These are phyloP conservation scores for Artemisia annua DNA, from an alignment of 129 eudicot genomes.

Conservation along the genomic window DNA sequence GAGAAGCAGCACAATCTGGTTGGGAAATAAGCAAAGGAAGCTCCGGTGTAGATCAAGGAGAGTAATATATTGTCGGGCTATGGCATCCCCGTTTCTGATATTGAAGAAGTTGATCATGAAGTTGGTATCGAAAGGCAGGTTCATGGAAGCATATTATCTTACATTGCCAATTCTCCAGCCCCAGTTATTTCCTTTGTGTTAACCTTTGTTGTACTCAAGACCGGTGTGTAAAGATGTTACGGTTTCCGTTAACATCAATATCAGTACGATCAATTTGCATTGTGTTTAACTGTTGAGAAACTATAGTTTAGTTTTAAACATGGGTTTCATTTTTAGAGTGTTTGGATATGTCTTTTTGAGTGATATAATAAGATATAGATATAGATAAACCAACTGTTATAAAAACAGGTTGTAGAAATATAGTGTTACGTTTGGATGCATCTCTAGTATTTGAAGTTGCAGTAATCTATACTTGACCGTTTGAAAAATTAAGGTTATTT, in stretches of 20 bases:
- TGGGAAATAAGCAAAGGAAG: constrained; percentile 55
- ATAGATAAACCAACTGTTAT: too few species aligned
- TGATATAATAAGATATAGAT: too few species aligned
- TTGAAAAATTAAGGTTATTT: too few species aligned
- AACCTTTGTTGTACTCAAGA: constrained; percentile 3
- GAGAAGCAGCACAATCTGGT: constrained; percentile 36
- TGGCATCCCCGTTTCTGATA: constrained; percentile 37
- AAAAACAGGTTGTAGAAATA: too few species aligned
- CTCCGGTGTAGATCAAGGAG: constrained; percentile 44
- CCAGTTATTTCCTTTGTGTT: constrained; percentile 71
- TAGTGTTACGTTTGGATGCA: too few species aligned
- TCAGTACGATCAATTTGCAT: constrained; percentile 5
- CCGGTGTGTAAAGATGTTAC: constrained; percentile 11
- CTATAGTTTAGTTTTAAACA: too few species aligned
- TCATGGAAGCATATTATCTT: constrained; percentile 54
- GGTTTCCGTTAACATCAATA: background rate
- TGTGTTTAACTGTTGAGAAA: background rate
- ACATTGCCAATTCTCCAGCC: constrained; percentile 70
- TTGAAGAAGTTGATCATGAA: constrained; percentile 53
- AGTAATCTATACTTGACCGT: too few species aligned
- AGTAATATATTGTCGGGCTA: constrained; percentile 49
- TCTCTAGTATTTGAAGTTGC: too few species aligned
- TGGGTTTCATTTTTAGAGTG: background rate
- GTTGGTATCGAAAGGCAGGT: constrained; percentile 46
- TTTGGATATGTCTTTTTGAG: background rate